These are phyloP conservation scores for Ceratobasidium sp. DNA, from an alignment of 1,284 basidiomycete genomes.

Conservation along the genomic window DNA sequence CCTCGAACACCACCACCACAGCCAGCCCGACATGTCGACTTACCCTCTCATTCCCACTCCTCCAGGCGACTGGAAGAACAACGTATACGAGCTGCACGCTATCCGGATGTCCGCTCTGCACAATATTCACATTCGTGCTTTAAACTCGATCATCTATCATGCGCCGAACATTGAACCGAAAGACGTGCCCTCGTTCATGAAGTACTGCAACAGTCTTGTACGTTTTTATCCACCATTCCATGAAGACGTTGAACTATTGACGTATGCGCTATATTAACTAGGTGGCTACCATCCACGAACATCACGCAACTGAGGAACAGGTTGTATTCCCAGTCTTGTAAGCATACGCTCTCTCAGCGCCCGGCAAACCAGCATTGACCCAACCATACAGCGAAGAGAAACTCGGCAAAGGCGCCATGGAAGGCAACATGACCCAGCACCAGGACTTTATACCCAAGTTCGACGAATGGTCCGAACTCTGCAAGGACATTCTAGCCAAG, in stretches of 20 bases:
- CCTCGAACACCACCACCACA: background rate
- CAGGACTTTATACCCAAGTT: slow-evolving; percentile 40
- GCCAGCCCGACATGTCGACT: background rate
- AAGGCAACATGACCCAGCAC: slow-evolving; percentile 28
- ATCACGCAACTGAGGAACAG: slow-evolving; percentile 24
- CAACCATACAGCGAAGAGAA: slow-evolving; percentile 19
- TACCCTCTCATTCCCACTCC: slow-evolving; percentile 20
- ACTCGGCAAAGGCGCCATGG: slow-evolving; percentile 42
- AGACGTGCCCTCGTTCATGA: slow-evolving; percentile 28
- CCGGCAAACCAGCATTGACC: background rate
- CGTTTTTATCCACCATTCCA: background rate
- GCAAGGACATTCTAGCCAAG: background rate
- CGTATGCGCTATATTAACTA: background rate
- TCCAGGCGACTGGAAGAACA: slow-evolving; percentile 16
- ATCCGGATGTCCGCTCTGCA: slow-evolving; percentile 37
- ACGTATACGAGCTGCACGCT: slow-evolving; percentile 26
- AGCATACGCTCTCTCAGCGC: background rate
- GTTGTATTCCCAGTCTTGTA: slow-evolving; percentile 33
- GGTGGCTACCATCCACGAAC: slow-evolving; percentile 14
- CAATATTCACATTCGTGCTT: slow-evolving; percentile 33
- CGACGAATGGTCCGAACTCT: slow-evolving; percentile 19
- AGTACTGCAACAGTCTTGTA: slow-evolving; percentile 22
- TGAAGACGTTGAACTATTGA: background rate
- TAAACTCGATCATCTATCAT: slow-evolving; percentile 41
- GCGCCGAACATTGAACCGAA: slow-evolving; percentile 3